Evolutionary conservation across 1,139 yeast species (phyloP), one percentile per base, ranked within the genome.

Genomic region (Hansenula lynferdii): DNA sequence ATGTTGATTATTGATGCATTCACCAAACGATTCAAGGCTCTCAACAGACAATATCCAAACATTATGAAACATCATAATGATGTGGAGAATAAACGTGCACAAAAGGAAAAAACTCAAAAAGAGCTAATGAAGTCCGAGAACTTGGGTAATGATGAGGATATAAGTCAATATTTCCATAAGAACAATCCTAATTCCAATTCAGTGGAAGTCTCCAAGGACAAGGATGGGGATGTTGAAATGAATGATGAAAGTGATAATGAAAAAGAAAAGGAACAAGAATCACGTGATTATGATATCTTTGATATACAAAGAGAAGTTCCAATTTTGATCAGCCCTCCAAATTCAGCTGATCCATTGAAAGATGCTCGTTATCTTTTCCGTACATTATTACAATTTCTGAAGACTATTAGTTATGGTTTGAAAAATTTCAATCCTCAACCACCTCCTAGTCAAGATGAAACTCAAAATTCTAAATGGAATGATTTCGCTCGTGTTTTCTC

Each of bases 391-490:
- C 84, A 92, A 7, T 94, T 92, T 54, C 67, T 92, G 54, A 89
- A 92, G 56, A 86, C 97, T 0, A 86, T 90, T 33, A 83, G 92
- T 51, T 87, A 84, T 61, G 96, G 96, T 1, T 69, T 94, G 49
- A 89, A 89, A 56, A 81, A 81, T 42, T 89, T 96, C 57, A 92
- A 90, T 54, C 96, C 97, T 1, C 85, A 94, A 3, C 85, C 92
- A 0, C 81, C 80, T 6, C 73, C 79, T 2, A 75, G 75, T 40
- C 78, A 85, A 9, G 75, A 77, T 34, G 80, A 75, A 38, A 70
- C 79, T 21, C 75, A 80, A 18, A 77, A 77, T 33, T 71, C 71
- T 39, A 78, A 80, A 31, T 92, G 97, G 97, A 81, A 85, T 47
- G 95, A 87, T 47, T 75, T 85, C 12, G 96, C 97, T 0, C 77